These are phyloP conservation scores for Ophiostoma australiae DNA, from an alignment of 2,329 filamentous ascomycete species.

Conservation along the genomic window DNA sequence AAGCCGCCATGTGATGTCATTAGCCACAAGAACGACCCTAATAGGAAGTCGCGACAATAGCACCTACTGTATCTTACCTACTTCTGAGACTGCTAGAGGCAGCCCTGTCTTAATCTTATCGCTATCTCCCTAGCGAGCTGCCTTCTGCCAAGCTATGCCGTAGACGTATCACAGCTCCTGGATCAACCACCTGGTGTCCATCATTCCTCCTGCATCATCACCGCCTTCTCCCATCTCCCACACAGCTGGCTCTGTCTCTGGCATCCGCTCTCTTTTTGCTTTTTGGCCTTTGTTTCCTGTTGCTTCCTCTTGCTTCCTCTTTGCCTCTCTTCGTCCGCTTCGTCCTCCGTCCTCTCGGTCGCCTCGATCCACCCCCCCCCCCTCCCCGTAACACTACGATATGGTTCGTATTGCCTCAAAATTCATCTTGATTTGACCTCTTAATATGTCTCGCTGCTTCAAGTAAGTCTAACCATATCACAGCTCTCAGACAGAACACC, in stretches of 20 bases:
- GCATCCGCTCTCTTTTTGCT: neutral
- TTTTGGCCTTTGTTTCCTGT: neutral
- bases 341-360: neutral
- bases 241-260: conserved; percentile 9
- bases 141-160: neutral
- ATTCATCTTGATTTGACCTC: neutral
- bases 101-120: conserved; percentile 2
- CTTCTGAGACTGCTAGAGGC: too few species aligned
- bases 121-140: neutral
- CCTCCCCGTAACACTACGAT: neutral
- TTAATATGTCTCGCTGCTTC: neutral
- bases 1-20: conserved; percentile 7
- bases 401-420: conserved; percentile 22
- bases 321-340: neutral
- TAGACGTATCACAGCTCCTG: neutral
- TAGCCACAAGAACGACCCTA: neutral
- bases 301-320: neutral
- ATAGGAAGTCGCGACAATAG: neutral
- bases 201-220: neutral
- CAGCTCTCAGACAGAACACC: conserved; percentile 43
- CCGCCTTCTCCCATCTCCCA: neutral
- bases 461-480: conserved; percentile 14
- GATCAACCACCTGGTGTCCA: neutral
- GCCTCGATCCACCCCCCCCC: neutral
- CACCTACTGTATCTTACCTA: too few species aligned